Base-by-base conservation (phyloP, 495 filamentous ascomycete genomes). In the Neurospora tetrasperma region DNA sequence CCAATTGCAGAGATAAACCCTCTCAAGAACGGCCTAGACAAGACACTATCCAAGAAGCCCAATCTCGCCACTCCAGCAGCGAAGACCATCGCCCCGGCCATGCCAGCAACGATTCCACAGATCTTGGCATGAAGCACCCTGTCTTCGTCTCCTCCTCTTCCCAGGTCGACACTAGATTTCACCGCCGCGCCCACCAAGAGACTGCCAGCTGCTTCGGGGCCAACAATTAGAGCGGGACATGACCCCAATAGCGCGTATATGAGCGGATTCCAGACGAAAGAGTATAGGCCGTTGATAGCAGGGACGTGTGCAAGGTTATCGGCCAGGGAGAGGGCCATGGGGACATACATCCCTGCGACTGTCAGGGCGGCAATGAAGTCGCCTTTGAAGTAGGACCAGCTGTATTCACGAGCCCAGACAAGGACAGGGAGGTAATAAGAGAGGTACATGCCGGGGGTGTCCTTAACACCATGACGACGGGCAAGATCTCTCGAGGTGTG, bases 1-100 rank as follows among this genome's bases (percentile, higher is more conserved):
- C 96, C 96, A 79, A 99, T 93, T 42, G 96, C 95, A 69, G 91
- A 94, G 81, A 99, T 98, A 81, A 99, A 99, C 3, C 96, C 96
- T 71, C 96, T 85, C 40, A 98, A 82, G 75, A 99, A 97, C 0
- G 96, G 96, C 39, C 94, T 85, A 75, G 93, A 97, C 71, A 99
- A 85, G 54, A 99, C 94, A 78, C 92, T 96, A 78, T 99, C 96
- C 73, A 99, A 79, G 75, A 98, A 99, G 0, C 96, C 96, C n/a
- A 99, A 83, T 10, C 96, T 87, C 41, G 90, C 90, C 5, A 96
- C 74, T 0, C 96, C 96, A 39, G 95, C 94, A 62, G 91, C 81
- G 27, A 98, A 86, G 62, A 98, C 94, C 78, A 95, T 91, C 16
- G 89, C 89, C 39, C 96, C 96, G 0, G 94, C 90, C 84, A 97